phyloP scores from a whole-genome alignment of 768 basidiomycete species.

The Steccherinum ochraceum region DNA sequence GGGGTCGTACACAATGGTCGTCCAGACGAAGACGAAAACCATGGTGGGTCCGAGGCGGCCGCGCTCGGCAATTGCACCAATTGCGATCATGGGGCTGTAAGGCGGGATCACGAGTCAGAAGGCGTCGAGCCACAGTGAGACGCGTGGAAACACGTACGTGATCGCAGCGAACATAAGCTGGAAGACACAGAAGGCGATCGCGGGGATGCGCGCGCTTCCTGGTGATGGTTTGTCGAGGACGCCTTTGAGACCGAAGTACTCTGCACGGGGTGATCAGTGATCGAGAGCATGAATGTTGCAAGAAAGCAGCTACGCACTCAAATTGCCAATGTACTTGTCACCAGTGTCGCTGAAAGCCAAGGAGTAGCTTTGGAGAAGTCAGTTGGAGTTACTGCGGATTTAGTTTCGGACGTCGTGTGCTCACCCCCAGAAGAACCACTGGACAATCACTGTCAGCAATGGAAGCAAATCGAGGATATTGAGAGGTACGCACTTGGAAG shows the following conservation, averaged over 20 bases:
- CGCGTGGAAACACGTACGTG: conserved; percentile 49
- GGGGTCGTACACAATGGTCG: conserved; percentile 82
- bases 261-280: conserved; percentile 31
- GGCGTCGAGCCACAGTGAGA: not conserved
- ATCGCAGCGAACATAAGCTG: conserved; percentile 90
- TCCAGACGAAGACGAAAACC: conserved; percentile 89
- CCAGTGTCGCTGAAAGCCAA: conserved; percentile 82
- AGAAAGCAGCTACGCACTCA: conserved; percentile 43
- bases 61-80: conserved; percentile 91
- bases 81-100: conserved; percentile 72
- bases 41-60: conserved; percentile 79
- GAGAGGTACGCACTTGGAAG: conserved; percentile 57
- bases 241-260: conserved; percentile 75
- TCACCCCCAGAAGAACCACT: conserved; percentile 97
- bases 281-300: too few relatives aligned
- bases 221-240: conserved; percentile 73
- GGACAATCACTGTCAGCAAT: conserved; percentile 16
- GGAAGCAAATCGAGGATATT: conserved; percentile 19
- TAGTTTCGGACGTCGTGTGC: conserved; percentile 1
- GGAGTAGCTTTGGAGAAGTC: conserved; percentile 43
- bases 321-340: conserved; percentile 74
- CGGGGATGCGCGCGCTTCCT: conserved; percentile 65
- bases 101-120: conserved; percentile 7
- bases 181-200: conserved; percentile 76
- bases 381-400: too few relatives aligned